phyloP scores from a whole-genome alignment of 108 stramenopile species.

The Pseudonitzschia multiseries region DNA sequence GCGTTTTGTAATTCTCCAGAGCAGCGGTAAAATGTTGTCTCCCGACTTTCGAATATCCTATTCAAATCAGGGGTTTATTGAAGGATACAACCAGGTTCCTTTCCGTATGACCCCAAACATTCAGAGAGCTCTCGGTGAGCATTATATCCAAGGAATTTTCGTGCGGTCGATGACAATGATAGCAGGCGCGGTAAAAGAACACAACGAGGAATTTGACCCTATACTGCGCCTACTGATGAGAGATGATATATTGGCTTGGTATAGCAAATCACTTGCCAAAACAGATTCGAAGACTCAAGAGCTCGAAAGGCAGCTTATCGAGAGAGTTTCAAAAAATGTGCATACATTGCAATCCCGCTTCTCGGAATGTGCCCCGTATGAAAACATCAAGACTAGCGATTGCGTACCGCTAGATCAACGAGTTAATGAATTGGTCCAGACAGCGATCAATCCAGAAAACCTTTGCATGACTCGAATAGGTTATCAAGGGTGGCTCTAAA shows the following conservation, averaged over 20 bases:
- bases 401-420: slow-evolving; percentile 51
- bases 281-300: slow-evolving; percentile 80
- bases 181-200: slow-evolving; percentile 55
- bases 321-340: slow-evolving; percentile 75
- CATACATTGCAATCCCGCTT: slow-evolving; percentile 52
- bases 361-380: slow-evolving; percentile 53
- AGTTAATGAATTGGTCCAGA: slow-evolving; percentile 56
- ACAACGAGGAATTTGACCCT: slow-evolving; percentile 62
- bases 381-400: not conserved
- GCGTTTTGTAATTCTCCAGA: slow-evolving; percentile 58
- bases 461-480: slow-evolving; percentile 65
- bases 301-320: slow-evolving; percentile 74
- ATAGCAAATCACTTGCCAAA: slow-evolving; percentile 74
- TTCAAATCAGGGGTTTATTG: slow-evolving; percentile 79
- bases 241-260: slow-evolving; percentile 87
- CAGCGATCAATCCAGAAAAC: slow-evolving; percentile 57
- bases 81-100: slow-evolving; percentile 54
- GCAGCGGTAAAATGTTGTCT: slow-evolving; percentile 53
- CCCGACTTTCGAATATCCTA: slow-evolving; percentile 83
- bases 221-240: slow-evolving; percentile 70
- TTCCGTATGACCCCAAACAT: slow-evolving; percentile 84
- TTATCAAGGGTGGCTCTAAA: slow-evolving; percentile 74
- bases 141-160: slow-evolving; percentile 65
- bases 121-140: slow-evolving; percentile 57
- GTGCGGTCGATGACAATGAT: slow-evolving; percentile 61